phyloP scores from a whole-genome alignment of 1,284 basidiomycete species.

The Apiotrichum sp. region DNA sequence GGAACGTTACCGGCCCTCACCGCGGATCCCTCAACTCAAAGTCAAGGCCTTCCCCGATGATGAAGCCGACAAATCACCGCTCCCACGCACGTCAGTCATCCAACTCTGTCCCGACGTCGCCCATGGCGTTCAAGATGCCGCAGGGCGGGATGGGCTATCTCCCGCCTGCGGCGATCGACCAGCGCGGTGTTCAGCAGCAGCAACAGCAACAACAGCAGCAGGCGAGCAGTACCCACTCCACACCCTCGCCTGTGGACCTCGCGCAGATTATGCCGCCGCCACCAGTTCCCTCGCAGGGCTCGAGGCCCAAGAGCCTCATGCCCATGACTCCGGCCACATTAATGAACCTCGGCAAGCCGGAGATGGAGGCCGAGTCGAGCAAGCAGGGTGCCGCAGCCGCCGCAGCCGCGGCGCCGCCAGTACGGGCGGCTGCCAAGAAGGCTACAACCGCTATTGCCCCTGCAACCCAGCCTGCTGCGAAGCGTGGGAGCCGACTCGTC shows the following conservation, averaged over 20 bases:
- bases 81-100: slow-evolving; percentile 19
- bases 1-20: slow-evolving; percentile 33
- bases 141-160: slow-evolving; percentile 25
- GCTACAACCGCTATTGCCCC: slow-evolving; percentile 7
- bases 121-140: slow-evolving; percentile 21
- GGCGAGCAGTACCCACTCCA: slow-evolving; percentile 39
- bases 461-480: not conserved
- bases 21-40: slow-evolving; percentile 32
- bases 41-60: slow-evolving; percentile 44
- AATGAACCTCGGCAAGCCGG: slow-evolving; percentile 64
- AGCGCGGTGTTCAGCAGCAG: slow-evolving; percentile 23
- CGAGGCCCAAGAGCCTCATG: slow-evolving; percentile 49
- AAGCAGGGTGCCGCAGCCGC: not conserved
- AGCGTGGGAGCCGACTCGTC: slow-evolving; percentile 17
- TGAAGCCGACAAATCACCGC: slow-evolving; percentile 42
- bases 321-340: slow-evolving; percentile 81
- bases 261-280: slow-evolving; percentile 57
- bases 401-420: slow-evolving; percentile 1
- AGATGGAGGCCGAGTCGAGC: slow-evolving; percentile 1
- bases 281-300: slow-evolving; percentile 36
- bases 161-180: slow-evolving; percentile 37
- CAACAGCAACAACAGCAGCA: slow-evolving; percentile 12
- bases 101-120: slow-evolving; percentile 25
- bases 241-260: slow-evolving; percentile 76
- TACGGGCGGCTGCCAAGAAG: slow-evolving; percentile 11